Evolutionary conservation across 306 rosid species (phyloP), one percentile per base, ranked within the genome.

Genomic region (Ormosia emarginata): DNA sequence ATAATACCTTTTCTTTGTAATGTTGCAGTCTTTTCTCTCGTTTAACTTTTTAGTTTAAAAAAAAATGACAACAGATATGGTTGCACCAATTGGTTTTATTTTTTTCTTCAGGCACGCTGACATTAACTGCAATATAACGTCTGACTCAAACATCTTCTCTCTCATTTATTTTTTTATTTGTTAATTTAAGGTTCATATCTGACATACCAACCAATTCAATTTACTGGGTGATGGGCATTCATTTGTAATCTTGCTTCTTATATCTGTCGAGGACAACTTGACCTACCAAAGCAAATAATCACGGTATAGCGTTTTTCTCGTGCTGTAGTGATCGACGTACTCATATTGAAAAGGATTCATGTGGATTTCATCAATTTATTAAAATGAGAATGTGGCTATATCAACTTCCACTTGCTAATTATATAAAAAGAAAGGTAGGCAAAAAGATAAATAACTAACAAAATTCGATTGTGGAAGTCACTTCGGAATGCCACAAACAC

Each of bases 251-350:
- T 74, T 81, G 39, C 67, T 77, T 79, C 36, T 39, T 2, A 67
- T 82, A 66, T 33, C 13, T 57, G 67, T 68, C 44, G n/a, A 66
- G 37, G 84, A 79, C 86, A 87, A 73, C 6, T 76, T 76, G 67
- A 84, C 84, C 87, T 68, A 83, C 80, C 49, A 34, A 58, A 72
- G 74, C 84, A 80, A 73, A 79, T 59, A 80, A 68, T 70, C 63
- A 66, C 68, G 84, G 18, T 15, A 14, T 37, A 80, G 74, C 82
- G 15, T 71, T 78, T 83, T 74, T 70, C 78, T 63, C 44, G 63
- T 69, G 78, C 69, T 70, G 67, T 44, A 80, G 15, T 64, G 37
- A 78, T 73, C 32, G 55, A 32, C 10, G 62, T 76, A 41, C 77
- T 0, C 24, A 24, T 24, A 24, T 15, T 81, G 14, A 74, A 71